Base-by-base conservation (phyloP, 495 filamentous ascomycete genomes). In the Hyaloscypha hepaticicola region DNA sequence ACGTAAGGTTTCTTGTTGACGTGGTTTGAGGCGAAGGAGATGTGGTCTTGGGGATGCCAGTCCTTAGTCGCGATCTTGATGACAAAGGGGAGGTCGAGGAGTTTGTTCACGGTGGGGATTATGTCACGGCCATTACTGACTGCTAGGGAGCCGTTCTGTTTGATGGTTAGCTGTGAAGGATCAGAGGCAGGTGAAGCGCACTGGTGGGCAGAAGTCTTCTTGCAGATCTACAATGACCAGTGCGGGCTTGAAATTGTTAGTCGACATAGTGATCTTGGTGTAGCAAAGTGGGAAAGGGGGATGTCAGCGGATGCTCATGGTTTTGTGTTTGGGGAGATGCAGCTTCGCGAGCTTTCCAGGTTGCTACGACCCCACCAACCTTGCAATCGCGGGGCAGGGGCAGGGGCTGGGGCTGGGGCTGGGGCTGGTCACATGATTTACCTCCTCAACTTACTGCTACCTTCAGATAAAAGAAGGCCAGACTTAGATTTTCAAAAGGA, bases 141-240 rank as follows among this genome's bases (percentile, higher is more conserved):
- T 24, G 92, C 86, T 28, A 99, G 87, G 51, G 91, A 85, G 58
- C 95, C 95, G 71, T 88, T 84, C 92, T 96, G 62, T 56, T 56
- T 51, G 57, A 5, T 41, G 55, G 55, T 52, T 27, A 52, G 27
- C 48, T 48, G 28, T 3, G 41, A 52, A 33, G 25, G 49, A 51
- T 4, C 6, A 49, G 29, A 33, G 16, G 29, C 11, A 22, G 27
- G 49, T 24, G 55, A 55, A 41, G 78, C 85, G 73, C 75, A 95
- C 91, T 26, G 94, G 94, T 64, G 90, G 91, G 76, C 92, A 96
- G 77, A 99, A 99, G 79, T 97, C 95, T 75, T 97, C 91, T 77
- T 99, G 95, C 77, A 96, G 81, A 74, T 97, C 93, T 24, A 97
- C 87, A 8, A 96, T 82, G 38, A 97, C 72, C 26, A 92, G 74